Evolutionary conservation across 2,329 filamentous ascomycete species (phyloP), one percentile per base, ranked within the genome.

Genomic region (Clonostachys solani): DNA sequence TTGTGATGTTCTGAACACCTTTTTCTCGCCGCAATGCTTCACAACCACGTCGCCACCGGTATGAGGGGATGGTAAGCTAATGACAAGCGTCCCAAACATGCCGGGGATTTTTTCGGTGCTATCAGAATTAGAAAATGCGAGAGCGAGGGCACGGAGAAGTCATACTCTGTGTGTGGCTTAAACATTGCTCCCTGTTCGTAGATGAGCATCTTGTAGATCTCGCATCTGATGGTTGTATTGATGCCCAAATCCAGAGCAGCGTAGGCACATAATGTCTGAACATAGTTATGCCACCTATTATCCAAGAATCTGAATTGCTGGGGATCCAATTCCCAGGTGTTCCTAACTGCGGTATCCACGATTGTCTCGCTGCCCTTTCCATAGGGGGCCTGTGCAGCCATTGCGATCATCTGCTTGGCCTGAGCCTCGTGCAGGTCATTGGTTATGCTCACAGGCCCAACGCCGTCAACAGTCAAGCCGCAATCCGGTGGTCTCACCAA

Each of bases 181-280:
- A 74, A 75, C 60, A 74, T 71, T 5, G 71, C 71, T 0, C 73
- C 75, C 45, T 72, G 63, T 44, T 74, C 72, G 54, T 78, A 78
- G 3, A 79, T 54, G 4, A 76, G 57, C 58, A 79, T 62, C 51
- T 77, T 78, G 56, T 73, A 68, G 2, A 69, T 54, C 42, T 74
- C 59, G 2, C 67, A 67, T 2, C 45, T 52, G 44, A 70, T 54
- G 40, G 50, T 51, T 2, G 49, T 48, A 2, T 46, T 45, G 43
- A 72, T 57, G 2, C 66, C 68, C 10, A 75, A 55, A 1, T 60
- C 49, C 3, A 49, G 23, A 3, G 52, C 57, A 3, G 67, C 61
- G 4, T 45, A 38, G 1, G 12, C 9, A 2, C 62, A 57, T 12
- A 67, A 16, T 0, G n/a, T 12, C 1, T 57, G 5, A 2, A 72